These are phyloP conservation scores for Eimeria falciformis DNA, from an alignment of 169 alveolate genomes.

Conservation along the genomic window DNA sequence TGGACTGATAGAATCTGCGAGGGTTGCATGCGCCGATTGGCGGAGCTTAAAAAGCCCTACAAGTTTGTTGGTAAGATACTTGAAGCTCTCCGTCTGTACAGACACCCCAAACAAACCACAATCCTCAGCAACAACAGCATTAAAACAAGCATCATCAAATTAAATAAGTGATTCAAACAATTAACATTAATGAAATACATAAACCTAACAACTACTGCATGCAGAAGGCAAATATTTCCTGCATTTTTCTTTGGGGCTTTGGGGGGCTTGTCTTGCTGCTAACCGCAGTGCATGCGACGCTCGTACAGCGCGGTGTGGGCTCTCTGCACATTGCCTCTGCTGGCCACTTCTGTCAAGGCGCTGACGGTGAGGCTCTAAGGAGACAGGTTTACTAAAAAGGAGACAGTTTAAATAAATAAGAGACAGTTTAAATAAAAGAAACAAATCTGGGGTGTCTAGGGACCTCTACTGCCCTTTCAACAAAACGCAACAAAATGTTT, in stretches of 20 bases:
- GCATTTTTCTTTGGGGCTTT: not conserved
- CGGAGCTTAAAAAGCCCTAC: conserved; percentile 63
- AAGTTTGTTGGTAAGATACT: conserved; percentile 52
- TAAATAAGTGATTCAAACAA: no score
- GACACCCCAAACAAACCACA: no score
- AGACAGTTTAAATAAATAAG: no score
- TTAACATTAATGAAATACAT: no score
- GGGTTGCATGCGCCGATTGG: conserved; percentile 27
- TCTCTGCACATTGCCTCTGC: not conserved
- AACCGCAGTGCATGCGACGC: not conserved
- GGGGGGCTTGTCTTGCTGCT: not conserved
- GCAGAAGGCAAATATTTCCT: not conserved
- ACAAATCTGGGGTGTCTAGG: not conserved
- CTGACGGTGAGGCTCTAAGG: not conserved
- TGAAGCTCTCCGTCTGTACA: no score
- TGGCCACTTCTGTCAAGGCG: not conserved
- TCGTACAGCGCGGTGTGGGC: not conserved
- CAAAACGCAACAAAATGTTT: not conserved
- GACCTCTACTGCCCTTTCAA: not conserved
- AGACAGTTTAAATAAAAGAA: no score
- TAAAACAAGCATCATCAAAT: no score
- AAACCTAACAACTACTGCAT: not conserved
- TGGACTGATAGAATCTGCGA: conserved; percentile 61
- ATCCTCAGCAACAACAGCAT: not conserved
- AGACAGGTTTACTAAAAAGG: no score